A percentile compares a stretch with the other conserved stretches of the same genome.
Evolutionary conservation across 176 grass and related monocot genomes (phyloP).

Genomic region (Triticum timopheevii): DNA sequence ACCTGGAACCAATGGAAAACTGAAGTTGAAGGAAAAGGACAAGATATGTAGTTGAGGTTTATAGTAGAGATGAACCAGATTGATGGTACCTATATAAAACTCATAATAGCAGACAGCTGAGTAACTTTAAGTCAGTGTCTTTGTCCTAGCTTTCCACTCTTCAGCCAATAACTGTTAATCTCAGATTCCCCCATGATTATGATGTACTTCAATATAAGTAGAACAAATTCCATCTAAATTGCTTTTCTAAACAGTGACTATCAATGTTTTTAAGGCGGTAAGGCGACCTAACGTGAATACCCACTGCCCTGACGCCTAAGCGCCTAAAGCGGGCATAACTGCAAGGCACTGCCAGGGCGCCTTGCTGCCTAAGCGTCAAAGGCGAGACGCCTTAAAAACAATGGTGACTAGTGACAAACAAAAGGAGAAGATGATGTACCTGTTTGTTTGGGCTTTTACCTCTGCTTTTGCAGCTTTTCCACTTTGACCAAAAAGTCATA

Average conservation of each 20-base stretch:
- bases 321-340: too few relatives aligned
- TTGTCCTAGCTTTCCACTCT: neutral
- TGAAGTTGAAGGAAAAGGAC: neutral
- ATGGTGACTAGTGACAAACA: neutral
- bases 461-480: too few relatives aligned
- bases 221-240: neutral
- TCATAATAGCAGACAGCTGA: neutral
- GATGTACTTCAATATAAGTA: neutral
- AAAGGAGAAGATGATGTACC: neutral
- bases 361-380: too few relatives aligned
- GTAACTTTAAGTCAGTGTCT: neutral
- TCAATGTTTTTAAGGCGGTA: too few relatives aligned
- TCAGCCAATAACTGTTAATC: neutral
- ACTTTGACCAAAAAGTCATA: too few relatives aligned
- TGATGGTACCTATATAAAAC: neutral
- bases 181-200: neutral
- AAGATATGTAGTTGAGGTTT: neutral
- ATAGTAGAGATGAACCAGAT: neutral
- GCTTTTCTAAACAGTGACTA: neutral
- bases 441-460: too few relatives aligned
- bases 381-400: neutral
- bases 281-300: too few relatives aligned
- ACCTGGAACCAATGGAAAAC: conserved; percentile 50
- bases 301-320: too few relatives aligned
- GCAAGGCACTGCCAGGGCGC: too few relatives aligned